Base-by-base conservation (phyloP, 2,329 filamentous ascomycete genomes). In the Didymella sp. region DNA sequence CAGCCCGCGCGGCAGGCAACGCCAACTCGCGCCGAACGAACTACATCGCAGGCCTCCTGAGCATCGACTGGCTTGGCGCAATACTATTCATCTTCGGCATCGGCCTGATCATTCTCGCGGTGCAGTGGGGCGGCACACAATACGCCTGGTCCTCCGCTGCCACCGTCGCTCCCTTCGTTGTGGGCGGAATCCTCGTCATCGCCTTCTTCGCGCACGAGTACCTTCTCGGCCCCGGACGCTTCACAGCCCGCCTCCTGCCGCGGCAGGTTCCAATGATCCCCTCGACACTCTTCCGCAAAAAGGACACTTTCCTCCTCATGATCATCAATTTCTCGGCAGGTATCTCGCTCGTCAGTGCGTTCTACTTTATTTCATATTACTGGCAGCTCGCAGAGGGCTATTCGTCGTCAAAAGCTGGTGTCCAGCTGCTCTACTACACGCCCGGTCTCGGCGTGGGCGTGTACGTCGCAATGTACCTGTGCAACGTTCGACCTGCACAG, bases 281-380 rank as follows among this genome's bases (percentile, higher is more conserved):
- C 0, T 87, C 86, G 71, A 74, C 79, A 7, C 73, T 90, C 19
- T 78, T 90, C 42, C 73, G 76, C 3, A 80, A 83, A 51, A 80
- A 82, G 30, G 86, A 91, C 60, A 83, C 86, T 1, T 77, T 80
- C 0, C 76, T 89, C n/a, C 72, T 90, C n/a, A 83, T 85, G 58
- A 82, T 83, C 55, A 80, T 88, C 61, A 86, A 87, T 61, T 85
- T 87, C 64, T 79, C 82, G 3, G 82, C 83, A 0, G 87, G 87
- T 4, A 82, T 85, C 63, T 80, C 75, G 0, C 72, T 80, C 61
- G 82, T 81, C 69, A 78, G 82, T 12, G 83, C 87, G 1, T 84
- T 89, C 61, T 90, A 90, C 71, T 90, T 89, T 63, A 84, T 88
- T 62, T 85, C 84, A 15, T 81, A 89, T 17, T 90, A 89, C 72